phyloP scores from a whole-genome alignment of 371 early-diverging fungal species.

The Conidiobolus incongruus region DNA sequence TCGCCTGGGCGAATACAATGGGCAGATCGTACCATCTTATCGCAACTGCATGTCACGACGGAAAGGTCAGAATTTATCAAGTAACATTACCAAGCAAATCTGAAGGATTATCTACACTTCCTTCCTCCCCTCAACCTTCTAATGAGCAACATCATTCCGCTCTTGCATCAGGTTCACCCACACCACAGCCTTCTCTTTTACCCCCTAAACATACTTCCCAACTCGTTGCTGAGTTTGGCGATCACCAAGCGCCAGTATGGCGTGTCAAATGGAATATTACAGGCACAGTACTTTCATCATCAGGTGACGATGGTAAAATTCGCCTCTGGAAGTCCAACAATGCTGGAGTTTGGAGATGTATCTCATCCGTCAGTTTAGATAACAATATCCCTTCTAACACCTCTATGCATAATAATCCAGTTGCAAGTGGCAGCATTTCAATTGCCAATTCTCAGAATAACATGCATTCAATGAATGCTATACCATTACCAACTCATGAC shows the following conservation, averaged over 20 bases:
- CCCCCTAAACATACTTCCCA: constrained; percentile 17
- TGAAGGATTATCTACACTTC: too few relatives aligned
- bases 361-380: too few relatives aligned
- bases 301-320: constrained; percentile 81
- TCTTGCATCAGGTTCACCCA: constrained; percentile 5
- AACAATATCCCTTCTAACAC: too few relatives aligned
- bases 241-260: constrained; percentile 60
- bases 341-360: too few relatives aligned
- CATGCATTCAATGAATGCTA: too few relatives aligned
- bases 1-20: constrained; percentile 76
- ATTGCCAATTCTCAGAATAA: too few relatives aligned
- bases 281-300: constrained; percentile 70
- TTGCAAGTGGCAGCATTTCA: too few relatives aligned
- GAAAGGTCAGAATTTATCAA: constrained; percentile 65
- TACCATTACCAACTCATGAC: too few relatives aligned
- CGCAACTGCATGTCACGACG: constrained; percentile 78
- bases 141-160: background rate
- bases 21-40: constrained; percentile 74
- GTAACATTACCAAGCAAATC: too few relatives aligned
- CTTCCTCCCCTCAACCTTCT: constrained; percentile 4
- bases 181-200: constrained; percentile 8
- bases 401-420: too few relatives aligned
- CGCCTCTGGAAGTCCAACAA: constrained; percentile 80
- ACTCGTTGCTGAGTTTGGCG: constrained; percentile 29
- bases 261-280: constrained; percentile 83